Base-by-base conservation (phyloP, 1,284 basidiomycete genomes). In the Tylopilus sp. region DNA sequence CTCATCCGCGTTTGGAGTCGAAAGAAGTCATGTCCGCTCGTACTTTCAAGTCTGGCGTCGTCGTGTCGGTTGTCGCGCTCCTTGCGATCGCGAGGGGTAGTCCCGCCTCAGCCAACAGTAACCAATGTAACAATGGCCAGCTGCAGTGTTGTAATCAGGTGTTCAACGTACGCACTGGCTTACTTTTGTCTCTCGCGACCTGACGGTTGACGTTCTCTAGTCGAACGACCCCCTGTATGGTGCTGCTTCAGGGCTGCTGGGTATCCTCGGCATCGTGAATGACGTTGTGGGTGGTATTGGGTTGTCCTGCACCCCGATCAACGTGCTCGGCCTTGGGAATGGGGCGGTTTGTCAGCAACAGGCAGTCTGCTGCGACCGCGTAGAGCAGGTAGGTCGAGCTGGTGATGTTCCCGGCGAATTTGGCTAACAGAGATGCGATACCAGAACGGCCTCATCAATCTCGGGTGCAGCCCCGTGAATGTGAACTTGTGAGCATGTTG, bases 391-490 rank as follows among this genome's bases (percentile, higher is more conserved):
- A 8, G 21, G 62, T 46, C 0, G n/a, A 6, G 20, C 18, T 37
- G 6, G n/a, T 17, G 11, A 21, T 15, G 9, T 12, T 24, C 10
- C 12, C 20, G 29, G 20, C 3, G 11, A 1, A 2, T 20, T 17
- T 34, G 14, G 36, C 53, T 56, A 28, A 59, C 30, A 4, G 26
- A 7, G 24, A 20, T 35, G n/a, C 31, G 8, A 17, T 26, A 2
- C 9, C 7, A 58, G 57, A 6, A 17, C 8, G 54, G 48, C 15
- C 2, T 50, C 9, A 2, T 58, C 50, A 53, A 59, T 4, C 1
- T 53, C 5, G 57, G 57, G 14, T 58, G 57, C 48, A 59, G 14
- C 45, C 56, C 56, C 18, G 4, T 57, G 39, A 37, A n/a, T 10
- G 1, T 50, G 18, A 14, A 17, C 34, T 11, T 51, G 34, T 45